Evolutionary conservation across 2,329 filamentous ascomycete species (phyloP), one percentile per base, ranked within the genome.

Genomic region (Ceratocystis albifundus): DNA sequence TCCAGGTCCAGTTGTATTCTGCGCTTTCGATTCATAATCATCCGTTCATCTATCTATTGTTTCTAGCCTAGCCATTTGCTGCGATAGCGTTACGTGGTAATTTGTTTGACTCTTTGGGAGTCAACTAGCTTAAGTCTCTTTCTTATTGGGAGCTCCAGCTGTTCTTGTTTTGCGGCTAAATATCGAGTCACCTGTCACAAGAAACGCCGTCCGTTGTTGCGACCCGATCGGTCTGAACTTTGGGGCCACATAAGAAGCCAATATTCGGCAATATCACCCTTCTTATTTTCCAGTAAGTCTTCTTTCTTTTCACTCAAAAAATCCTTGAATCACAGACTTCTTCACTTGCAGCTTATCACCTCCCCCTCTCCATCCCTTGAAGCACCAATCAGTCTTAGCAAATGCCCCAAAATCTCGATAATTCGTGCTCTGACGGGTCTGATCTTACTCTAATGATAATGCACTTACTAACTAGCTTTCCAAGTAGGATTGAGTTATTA

Each of bases 271-370:
- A 6, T 48, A 20, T 55, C 20, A 1, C 30, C 20, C 28, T 22
- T 4, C n/a, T 36, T 64, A 12, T 45, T 44, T 62, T 8, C 45
- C 62, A 10, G 62, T 55, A 64, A 55, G 62, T 41, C 20, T 22
- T 22, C 2, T 0, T 22, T 50, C n/a, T 50, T 32, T 15, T 45
- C 7, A 2, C 44, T 25, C 25, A 15, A 28, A 32, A 28, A 30
- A 57, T 6, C 25, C 15, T 6, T 32, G 53, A 30, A 57, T 17
- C 46, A 12, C 36, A 1, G 3, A 41, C 36, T 12, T 41, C 10
- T 50, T 50, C n/a, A 20, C 22, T 50, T 12, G 12, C 7, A n/a
- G 5, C 4, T 20, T n/a, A 20, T 25, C n/a, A 20, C 22, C 12
- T 8, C 6, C 46, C n/a, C 17, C 7, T 10, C 46, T 5, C 1